Conservation (phyloP, 2,329 filamentous ascomycete genomes). For the Dryadomyces sulphureus region DNA sequence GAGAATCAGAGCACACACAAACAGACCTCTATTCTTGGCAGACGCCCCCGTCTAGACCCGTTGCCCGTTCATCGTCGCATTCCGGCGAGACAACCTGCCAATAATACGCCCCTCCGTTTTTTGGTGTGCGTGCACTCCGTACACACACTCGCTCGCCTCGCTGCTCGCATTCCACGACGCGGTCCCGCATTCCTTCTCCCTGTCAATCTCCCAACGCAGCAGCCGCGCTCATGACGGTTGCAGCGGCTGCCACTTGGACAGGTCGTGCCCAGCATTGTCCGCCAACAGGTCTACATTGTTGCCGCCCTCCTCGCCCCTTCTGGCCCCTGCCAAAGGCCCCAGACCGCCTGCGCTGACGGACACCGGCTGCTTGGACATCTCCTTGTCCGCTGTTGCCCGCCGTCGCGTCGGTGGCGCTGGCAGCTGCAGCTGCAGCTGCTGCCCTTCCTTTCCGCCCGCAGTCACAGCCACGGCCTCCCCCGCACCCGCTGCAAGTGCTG, state of each 20-base stretch:
- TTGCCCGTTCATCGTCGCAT: background rate
- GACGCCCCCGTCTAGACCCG: no score
- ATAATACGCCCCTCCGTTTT: background rate
- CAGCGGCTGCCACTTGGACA: conserved; percentile 41
- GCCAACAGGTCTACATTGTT: conserved; percentile 28
- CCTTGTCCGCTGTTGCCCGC: conserved; percentile 2
- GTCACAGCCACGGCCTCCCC: no score
- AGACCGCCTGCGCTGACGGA: no score
- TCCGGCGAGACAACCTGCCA: background rate
- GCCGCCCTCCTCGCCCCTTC: background rate
- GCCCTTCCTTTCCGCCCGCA: no score
- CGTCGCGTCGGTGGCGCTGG: conserved; percentile 4
- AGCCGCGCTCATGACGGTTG: conserved; percentile 30
- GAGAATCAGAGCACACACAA: no score
- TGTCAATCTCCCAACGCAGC: no score
- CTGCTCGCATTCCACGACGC: background rate
- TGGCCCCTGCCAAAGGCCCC: background rate
- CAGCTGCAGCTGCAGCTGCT: no score
- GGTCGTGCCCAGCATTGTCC: conserved; percentile 27
- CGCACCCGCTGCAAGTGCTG: conserved; percentile 3
- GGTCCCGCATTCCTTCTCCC: background rate
- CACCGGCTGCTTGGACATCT: no score
- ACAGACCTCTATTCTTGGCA: no score
- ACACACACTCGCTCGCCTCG: background rate
- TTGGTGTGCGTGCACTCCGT: background rate